Evolutionary conservation across 495 filamentous ascomycete genomes (phyloP).

Genomic region (Pyrenula massariospora): DNA sequence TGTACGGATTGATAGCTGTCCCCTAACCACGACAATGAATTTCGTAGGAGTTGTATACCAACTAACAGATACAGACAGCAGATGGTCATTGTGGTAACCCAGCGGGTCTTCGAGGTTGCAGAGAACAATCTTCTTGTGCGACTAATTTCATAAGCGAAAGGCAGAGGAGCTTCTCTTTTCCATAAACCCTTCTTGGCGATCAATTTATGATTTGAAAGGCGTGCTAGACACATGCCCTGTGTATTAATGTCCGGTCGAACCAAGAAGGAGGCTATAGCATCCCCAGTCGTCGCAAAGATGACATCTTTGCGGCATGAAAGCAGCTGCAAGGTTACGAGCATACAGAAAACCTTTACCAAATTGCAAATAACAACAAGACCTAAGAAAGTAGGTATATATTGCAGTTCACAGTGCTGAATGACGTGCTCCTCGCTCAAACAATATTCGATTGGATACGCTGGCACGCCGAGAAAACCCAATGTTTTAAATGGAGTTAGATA

Average conservation of each 20-base stretch:
- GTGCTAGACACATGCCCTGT: constrained; percentile 6
- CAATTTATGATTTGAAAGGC: not conserved
- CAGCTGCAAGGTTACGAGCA: constrained; percentile 10
- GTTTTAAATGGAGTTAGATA: not conserved
- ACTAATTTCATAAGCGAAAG: not conserved
- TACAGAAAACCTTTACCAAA: constrained; percentile 9
- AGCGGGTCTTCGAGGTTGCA: not conserved
- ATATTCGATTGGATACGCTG: constrained; percentile 13
- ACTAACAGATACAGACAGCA: not conserved
- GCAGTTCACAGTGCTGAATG: constrained; percentile 22
- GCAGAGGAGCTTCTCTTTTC: not conserved
- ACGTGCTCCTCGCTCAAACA: constrained; percentile 23
- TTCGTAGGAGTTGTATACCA: not conserved
- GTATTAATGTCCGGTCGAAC: constrained; percentile 10
- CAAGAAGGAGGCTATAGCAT: constrained; percentile 17
- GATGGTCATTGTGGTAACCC: not conserved
- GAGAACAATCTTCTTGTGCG: not conserved
- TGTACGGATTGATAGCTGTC: not conserved
- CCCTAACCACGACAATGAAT: not conserved
- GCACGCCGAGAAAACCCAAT: not conserved
- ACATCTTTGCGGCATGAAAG: not conserved
- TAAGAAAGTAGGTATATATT: constrained; percentile 9
- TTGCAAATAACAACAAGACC: constrained; percentile 8
- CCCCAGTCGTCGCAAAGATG: constrained; percentile 11
- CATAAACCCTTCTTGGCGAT: not conserved